These are phyloP conservation scores for Daldinia bambusicola DNA, from an alignment of 495 filamentous ascomycete genomes.

Conservation along the genomic window DNA sequence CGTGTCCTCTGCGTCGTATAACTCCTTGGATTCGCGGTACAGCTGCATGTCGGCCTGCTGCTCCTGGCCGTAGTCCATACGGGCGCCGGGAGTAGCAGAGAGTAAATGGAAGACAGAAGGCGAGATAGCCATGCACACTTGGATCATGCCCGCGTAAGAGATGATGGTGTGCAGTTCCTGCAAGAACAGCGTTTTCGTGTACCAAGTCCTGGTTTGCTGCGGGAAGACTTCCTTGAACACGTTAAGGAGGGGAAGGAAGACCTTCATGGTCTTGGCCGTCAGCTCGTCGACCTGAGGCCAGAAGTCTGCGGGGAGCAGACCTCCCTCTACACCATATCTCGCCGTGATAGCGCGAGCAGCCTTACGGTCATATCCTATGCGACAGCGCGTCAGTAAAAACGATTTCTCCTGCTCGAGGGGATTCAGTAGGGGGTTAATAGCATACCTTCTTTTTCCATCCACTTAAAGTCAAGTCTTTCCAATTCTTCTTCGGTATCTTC, in stretches of 20 bases:
- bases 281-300: conserved; percentile 54
- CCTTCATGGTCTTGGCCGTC: conserved; percentile 51
- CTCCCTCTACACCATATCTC: conserved; percentile 42
- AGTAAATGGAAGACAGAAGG: conserved; percentile 57
- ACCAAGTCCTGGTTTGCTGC: conserved; percentile 1
- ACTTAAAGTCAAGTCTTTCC: conserved; percentile 48
- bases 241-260: conserved; percentile 56
- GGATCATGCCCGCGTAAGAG: conserved; percentile 56
- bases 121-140: conserved; percentile 57
- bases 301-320: conserved; percentile 53
- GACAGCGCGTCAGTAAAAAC: neutral
- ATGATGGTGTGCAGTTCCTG: conserved; percentile 60
- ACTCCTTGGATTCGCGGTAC: conserved; percentile 48
- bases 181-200: conserved; percentile 45
- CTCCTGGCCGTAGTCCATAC: conserved; percentile 52
- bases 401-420: neutral
- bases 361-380: conserved; percentile 57
- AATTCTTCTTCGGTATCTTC: conserved; percentile 45
- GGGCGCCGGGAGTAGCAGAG: conserved; percentile 51
- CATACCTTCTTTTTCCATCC: conserved; percentile 54
- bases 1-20: conserved; percentile 30
- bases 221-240: conserved; percentile 47
- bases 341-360: conserved; percentile 46
- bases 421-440: neutral
- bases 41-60: conserved; percentile 47